phyloP scores from a whole-genome alignment of 768 basidiomycete genomes.

The Exsudoporus frostii region DNA sequence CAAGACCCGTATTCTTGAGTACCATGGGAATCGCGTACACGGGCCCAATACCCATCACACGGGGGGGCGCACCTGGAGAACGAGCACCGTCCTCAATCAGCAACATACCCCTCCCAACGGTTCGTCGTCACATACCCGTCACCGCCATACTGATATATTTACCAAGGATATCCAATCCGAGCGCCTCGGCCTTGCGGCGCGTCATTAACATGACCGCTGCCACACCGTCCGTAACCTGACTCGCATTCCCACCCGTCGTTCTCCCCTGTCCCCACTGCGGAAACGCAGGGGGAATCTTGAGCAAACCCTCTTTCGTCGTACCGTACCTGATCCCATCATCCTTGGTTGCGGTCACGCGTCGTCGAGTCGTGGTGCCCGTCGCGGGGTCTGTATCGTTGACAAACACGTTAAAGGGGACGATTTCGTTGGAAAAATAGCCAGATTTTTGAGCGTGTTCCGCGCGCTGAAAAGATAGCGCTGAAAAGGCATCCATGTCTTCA shows the following conservation, averaged over 20 bases:
- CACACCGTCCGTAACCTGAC: slow-evolving; percentile 81
- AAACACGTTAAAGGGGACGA: slow-evolving; percentile 71
- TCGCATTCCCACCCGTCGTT: slow-evolving; percentile 85
- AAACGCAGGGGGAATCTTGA: slow-evolving; percentile 71
- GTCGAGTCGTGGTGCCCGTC: slow-evolving; percentile 45
- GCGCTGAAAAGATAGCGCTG: slow-evolving; percentile 72
- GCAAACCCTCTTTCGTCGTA: slow-evolving; percentile 62
- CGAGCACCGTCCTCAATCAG: background rate
- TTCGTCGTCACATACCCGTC: slow-evolving; percentile 42
- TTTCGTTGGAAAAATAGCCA: slow-evolving; percentile 65
- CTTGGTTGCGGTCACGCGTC: slow-evolving; percentile 51
- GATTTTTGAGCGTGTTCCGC: slow-evolving; percentile 71
- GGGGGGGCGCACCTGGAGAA: slow-evolving; percentile 60
- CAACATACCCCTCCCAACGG: background rate
- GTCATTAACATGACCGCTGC: slow-evolving; percentile 83
- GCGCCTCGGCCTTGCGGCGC: slow-evolving; percentile 69
- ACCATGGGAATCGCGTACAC: slow-evolving; percentile 78
- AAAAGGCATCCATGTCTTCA: slow-evolving; percentile 72
- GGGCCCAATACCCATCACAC: slow-evolving; percentile 89
- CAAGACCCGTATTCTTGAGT: slow-evolving; percentile 64
- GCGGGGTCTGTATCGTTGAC: slow-evolving; percentile 57
- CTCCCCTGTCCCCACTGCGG: slow-evolving; percentile 74
- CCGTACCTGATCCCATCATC: slow-evolving; percentile 80
- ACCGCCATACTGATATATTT: slow-evolving; percentile 73
- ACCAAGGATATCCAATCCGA: slow-evolving; percentile 70